Evolutionary conservation across 225 moss, liverwort and hornwort species (phyloP).

Genomic region (Marchantia polymorpha): DNA sequence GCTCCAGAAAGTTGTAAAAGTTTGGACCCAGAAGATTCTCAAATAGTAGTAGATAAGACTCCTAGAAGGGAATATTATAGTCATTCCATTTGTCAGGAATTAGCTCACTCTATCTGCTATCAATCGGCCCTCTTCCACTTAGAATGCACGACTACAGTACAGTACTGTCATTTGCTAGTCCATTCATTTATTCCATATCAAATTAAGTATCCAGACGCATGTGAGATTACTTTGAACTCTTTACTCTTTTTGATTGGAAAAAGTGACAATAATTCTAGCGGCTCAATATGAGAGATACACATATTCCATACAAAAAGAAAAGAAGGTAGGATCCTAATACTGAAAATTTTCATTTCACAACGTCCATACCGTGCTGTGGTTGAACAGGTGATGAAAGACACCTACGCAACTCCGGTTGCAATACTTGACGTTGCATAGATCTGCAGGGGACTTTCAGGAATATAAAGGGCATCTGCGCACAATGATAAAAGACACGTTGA

Average conservation of each 20-base stretch:
- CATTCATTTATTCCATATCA: no score
- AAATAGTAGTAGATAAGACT: no score
- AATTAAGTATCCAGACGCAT: neutral
- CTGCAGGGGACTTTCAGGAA: conserved; percentile 97
- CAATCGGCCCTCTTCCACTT: no score
- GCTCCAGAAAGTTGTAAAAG: no score
- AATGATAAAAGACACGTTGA: neutral
- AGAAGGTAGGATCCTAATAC: neutral
- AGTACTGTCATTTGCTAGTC: no score
- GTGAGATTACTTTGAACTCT: neutral
- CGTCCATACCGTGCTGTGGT: neutral
- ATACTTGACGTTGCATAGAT: conserved; percentile 92
- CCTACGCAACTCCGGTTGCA: conserved; percentile 73
- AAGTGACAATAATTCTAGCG: neutral
- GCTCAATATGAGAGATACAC: neutral
- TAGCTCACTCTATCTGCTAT: no score
- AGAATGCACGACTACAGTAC: no score
- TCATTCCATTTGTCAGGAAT: no score
- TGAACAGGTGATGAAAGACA: neutral
- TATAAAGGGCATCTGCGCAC: conserved; percentile 86
- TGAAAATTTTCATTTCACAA: neutral
- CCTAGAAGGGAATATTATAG: no score
- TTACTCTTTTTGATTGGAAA: neutral
- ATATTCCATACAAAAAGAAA: neutral
- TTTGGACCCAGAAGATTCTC: no score